These are phyloP conservation scores for Hygrocybe coccinea DNA, from an alignment of 768 basidiomycete species.

Conservation along the genomic window DNA sequence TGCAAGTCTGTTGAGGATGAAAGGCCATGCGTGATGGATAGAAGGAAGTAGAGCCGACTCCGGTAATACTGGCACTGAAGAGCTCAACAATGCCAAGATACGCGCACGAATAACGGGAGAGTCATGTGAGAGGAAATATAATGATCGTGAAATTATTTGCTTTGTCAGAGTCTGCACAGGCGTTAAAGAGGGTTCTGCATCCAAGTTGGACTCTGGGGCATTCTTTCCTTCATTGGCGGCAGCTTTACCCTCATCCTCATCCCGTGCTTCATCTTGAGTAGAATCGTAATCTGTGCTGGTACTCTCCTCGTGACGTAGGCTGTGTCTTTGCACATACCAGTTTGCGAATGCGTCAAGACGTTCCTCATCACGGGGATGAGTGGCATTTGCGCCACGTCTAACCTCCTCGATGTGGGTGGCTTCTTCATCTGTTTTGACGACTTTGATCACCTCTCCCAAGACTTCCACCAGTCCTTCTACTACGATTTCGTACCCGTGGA, in stretches of 20 bases:
- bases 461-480: slow-evolving; percentile 88
- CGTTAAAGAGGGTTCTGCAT: slow-evolving; percentile 54
- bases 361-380: slow-evolving; percentile 24
- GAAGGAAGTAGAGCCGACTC: slow-evolving; percentile 76
- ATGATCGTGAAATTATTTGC: slow-evolving; percentile 80
- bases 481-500: slow-evolving; percentile 83
- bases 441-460: slow-evolving; percentile 76
- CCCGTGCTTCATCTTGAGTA: slow-evolving; percentile 45
- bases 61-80: slow-evolving; percentile 66
- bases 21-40: slow-evolving; percentile 91
- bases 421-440: slow-evolving; percentile 56
- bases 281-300: slow-evolving; percentile 53
- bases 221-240: slow-evolving; percentile 23
- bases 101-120: slow-evolving; percentile 82
- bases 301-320: slow-evolving; percentile 24
- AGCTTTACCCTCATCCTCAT: slow-evolving; percentile 25
- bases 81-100: slow-evolving; percentile 69
- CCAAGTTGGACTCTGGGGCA: slow-evolving; percentile 28
- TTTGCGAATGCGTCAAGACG: slow-evolving; percentile 50
- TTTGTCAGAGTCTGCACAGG: slow-evolving; percentile 71
- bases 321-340: slow-evolving; percentile 58
- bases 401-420: slow-evolving; percentile 16
- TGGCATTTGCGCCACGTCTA: slow-evolving; percentile 20
- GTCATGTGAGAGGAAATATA: slow-evolving; percentile 87
- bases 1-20: slow-evolving; percentile 75